These are phyloP conservation scores for Alternaria viburni DNA, from an alignment of 2,329 filamentous ascomycete genomes.

Conservation along the genomic window DNA sequence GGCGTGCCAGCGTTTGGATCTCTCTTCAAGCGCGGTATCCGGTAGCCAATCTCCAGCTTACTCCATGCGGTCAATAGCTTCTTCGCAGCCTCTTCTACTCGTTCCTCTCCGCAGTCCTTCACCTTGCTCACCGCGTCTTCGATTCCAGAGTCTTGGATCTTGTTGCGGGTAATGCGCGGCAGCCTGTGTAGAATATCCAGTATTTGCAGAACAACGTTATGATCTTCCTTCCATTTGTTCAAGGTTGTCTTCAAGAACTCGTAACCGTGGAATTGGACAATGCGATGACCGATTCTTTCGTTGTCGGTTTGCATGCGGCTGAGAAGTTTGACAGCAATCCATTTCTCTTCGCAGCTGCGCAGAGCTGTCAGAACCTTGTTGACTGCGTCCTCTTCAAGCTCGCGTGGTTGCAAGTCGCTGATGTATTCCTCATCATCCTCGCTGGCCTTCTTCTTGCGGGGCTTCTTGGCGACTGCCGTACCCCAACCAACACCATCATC, in stretches of 20 bases:
- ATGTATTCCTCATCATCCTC: conserved; percentile 97
- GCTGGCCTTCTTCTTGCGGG: conserved; percentile 86
- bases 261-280: conserved; percentile 97
- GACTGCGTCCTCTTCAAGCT: conserved; percentile 80
- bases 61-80: conserved; percentile 83
- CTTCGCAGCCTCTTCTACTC: conserved; percentile 74
- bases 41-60: conserved; percentile 86
- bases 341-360: conserved; percentile 98
- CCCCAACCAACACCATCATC: conserved; percentile 94
- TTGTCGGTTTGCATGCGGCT: conserved; percentile 86
- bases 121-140: conserved; percentile 79
- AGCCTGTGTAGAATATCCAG: conserved; percentile 88
- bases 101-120: conserved; percentile 70
- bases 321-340: conserved; percentile 96
- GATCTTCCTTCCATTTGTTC: conserved; percentile 83
- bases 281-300: conserved; percentile 82
- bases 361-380: conserved; percentile 95
- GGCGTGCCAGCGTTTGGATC: conserved; percentile 66
- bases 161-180: conserved; percentile 91
- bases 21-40: conserved; percentile 88
- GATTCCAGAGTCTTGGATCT: conserved; percentile 95
- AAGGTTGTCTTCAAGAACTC: conserved; percentile 90
- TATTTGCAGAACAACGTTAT: conserved; percentile 87
- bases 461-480: conserved; percentile 84
- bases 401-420: conserved; percentile 81